These are phyloP conservation scores for Mortierella hygrophila DNA, from an alignment of 192 early-diverging fungal species.

Conservation along the genomic window DNA sequence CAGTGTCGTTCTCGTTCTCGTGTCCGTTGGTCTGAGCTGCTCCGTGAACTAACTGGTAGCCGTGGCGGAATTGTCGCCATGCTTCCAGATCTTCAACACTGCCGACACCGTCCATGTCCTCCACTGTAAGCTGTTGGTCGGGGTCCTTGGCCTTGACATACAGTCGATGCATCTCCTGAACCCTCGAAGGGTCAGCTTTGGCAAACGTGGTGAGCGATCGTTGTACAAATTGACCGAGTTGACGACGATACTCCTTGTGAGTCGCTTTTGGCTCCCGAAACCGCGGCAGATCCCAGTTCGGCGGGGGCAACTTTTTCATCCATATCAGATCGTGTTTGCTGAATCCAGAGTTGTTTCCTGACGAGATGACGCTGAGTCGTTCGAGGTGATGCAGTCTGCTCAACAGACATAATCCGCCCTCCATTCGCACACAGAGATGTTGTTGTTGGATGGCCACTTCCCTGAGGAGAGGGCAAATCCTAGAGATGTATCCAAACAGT, in stretches of 20 bases:
- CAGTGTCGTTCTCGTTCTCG: background rate
- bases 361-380: background rate
- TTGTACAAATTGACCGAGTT: background rate
- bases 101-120: background rate
- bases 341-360: constrained; percentile 5
- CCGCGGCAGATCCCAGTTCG: background rate
- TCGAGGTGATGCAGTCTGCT: background rate
- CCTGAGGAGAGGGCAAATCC: constrained; percentile 13
- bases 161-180: background rate
- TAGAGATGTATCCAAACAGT: constrained; percentile 21
- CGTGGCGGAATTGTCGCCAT: background rate
- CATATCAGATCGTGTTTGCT: background rate
- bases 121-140: background rate
- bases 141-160: background rate
- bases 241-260: background rate
- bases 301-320: background rate
- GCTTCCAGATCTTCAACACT: background rate
- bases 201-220: background rate
- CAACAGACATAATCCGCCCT: background rate
- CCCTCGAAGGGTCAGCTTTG: background rate
- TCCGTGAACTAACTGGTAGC: background rate
- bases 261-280: background rate
- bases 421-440: background rate
- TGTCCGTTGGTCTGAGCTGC: background rate
- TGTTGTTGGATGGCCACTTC: background rate